Percentiles rank a stretch among this genome's conserved stretches.
phyloP scores from a whole-genome alignment of 768 basidiomycete species.

The Brasilioporus rufonigricans region DNA sequence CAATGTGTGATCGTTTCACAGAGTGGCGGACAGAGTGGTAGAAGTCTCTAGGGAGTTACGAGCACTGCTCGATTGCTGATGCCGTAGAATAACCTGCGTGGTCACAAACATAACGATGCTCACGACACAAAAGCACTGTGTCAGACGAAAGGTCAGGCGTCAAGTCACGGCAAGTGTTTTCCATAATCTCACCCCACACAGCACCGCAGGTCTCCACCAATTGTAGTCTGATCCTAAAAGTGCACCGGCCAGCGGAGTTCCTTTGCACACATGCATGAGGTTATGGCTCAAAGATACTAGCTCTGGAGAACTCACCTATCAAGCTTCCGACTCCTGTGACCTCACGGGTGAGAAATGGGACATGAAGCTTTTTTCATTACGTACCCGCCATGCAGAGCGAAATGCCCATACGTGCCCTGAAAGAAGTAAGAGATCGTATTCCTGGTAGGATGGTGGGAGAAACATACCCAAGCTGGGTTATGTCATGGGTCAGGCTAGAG shows the following conservation, averaged over 20 bases:
- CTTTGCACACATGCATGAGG: constrained; percentile 29
- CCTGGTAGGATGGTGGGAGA: neutral
- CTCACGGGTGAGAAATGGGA: neutral
- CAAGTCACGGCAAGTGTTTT: neutral
- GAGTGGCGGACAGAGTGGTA: neutral
- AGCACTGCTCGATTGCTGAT: neutral
- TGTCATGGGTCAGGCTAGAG: constrained; percentile 38
- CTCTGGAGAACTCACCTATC: constrained; percentile 12
- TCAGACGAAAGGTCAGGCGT: neutral
- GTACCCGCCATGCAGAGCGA: constrained; percentile 46
- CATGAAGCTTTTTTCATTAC: constrained; percentile 6
- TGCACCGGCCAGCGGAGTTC: constrained; percentile 55
- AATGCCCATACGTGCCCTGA: constrained; percentile 43
- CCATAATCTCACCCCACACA: constrained; percentile 39
- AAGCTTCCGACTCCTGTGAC: constrained; percentile 25
- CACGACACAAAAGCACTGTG: constrained; percentile 17
- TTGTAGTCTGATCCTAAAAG: constrained; percentile 47
- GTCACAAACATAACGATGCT: constrained; percentile 15
- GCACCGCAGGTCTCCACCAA: constrained; percentile 58
- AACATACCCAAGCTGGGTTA: constrained; percentile 48
- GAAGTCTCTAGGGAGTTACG: neutral
- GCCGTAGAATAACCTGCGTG: constrained; percentile 8
- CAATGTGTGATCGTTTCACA: neutral
- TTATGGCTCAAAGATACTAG: constrained; percentile 7
- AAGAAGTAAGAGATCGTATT: neutral